Conservation (phyloP, 495 filamentous ascomycete genomes). For the Aspergillus baeticus region DNA sequence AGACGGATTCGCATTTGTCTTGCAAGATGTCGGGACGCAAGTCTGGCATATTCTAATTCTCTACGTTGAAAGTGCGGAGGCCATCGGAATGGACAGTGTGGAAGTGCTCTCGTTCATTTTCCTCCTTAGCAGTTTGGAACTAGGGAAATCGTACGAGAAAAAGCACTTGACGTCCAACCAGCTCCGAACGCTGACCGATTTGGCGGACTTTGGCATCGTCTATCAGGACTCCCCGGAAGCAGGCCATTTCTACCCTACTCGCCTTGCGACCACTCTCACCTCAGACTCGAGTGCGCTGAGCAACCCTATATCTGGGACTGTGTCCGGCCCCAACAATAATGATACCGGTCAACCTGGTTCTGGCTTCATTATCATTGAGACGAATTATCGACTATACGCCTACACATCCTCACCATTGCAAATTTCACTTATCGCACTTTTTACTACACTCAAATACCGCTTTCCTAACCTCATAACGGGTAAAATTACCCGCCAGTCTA, state of each 20-base stretch:
- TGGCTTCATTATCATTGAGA: constrained; percentile 94
- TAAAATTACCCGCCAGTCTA: constrained; percentile 80
- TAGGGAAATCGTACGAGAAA: constrained; percentile 85
- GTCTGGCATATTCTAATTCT: constrained; percentile 94
- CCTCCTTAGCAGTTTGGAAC: constrained; percentile 88
- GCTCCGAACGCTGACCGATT: constrained; percentile 77
- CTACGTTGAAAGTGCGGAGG: constrained; percentile 83
- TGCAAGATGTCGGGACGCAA: constrained; percentile 94
- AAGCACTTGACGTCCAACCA: constrained; percentile 75
- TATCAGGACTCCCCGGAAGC: constrained; percentile 61
- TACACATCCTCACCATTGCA: constrained; percentile 91
- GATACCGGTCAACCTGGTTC: constrained; percentile 47
- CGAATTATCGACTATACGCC: constrained; percentile 97
- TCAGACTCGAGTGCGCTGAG: constrained; percentile 67
- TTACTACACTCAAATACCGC: constrained; percentile 78
- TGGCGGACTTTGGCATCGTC: constrained; percentile 89
- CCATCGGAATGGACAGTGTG: constrained; percentile 76
- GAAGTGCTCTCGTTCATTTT: constrained; percentile 96
- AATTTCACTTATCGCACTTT: constrained; percentile 91
- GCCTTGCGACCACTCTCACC: constrained; percentile 91
- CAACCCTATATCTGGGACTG: constrained; percentile 37
- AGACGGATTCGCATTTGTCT: constrained; percentile 86
- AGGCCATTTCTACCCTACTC: constrained; percentile 86
- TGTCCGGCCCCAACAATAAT: constrained; percentile 34
- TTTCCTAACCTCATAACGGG: constrained; percentile 91